Base-by-base conservation (phyloP, 129 eudicot species). In the Ambrosia artemisiifolia region DNA sequence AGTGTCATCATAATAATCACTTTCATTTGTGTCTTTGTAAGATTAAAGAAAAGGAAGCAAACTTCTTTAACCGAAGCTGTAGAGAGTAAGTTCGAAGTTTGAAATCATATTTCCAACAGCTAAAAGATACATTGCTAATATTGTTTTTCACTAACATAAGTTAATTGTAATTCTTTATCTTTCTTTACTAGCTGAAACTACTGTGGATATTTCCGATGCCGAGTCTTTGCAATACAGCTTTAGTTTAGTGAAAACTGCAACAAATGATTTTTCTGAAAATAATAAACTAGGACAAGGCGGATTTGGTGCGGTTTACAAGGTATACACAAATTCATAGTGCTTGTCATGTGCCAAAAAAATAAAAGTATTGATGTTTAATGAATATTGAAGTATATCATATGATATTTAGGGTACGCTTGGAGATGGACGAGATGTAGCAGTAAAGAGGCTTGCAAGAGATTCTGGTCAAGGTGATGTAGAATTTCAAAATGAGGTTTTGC, bases 371-470 rank as follows among this genome's bases (percentile, higher is more conserved):
- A 55, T 19, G 33, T 55, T 3, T 7, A 20, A 9, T 19, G 33
- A 7, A 54, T 2, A 5, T 8, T 54, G 33, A 54, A 2, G 30
- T 56, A 24, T 11, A 7, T 8, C 3, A 5, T 24, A 11, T 56
- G 16, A 24, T 28, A 24, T 57, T 1, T 57, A 57, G 63, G 63
- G 63, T 57, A 57, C 17, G 16, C 38, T 57, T 1, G 30, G 7
- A 57, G 8, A 57, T 28, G 63, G 38, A 11, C 38, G 30, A 14
- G 38, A 24, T 57, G 4, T 57, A 10, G 38, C 63, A 3, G 38
- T 57, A 57, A 57, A 57, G 63, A 57, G 63, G 63, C 38, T 57
- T 24, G 63, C 63, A 12, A 57, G 36, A n/a, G 63, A 28, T 57
- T 57, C 63, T 57, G 63, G 63, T 16, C 63, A 57, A 57, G 63